Percentiles rank a stretch among this genome's conserved stretches.
Evolutionary conservation across 2,329 filamentous ascomycete genomes (phyloP).

Genomic region (Fusarium sp.): DNA sequence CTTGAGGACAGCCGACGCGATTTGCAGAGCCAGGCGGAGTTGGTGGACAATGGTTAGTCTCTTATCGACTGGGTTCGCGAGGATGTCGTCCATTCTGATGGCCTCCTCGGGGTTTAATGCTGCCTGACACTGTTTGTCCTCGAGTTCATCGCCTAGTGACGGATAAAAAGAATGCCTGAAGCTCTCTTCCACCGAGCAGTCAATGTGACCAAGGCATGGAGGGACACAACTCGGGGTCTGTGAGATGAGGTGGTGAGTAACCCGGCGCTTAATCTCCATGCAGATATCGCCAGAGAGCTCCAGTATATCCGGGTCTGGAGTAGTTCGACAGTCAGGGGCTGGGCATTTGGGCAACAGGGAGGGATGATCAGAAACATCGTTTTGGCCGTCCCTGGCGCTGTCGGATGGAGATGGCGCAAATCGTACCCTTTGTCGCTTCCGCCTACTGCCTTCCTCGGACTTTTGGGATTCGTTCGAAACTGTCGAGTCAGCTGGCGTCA

Average conservation of each 20-base stretch:
- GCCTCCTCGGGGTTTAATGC: not conserved
- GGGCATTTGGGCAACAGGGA: not conserved
- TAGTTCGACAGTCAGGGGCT: not conserved
- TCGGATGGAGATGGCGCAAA: not conserved
- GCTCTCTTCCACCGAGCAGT: not conserved
- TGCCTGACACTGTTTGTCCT: not conserved
- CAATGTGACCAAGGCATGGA: not conserved
- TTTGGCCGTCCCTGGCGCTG: accelerated
- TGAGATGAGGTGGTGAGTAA: not conserved
- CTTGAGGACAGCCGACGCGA: not conserved
- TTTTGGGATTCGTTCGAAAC: not conserved
- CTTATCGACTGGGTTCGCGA: not conserved
- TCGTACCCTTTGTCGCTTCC: not conserved
- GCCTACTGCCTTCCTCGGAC: not conserved
- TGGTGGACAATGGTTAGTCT: not conserved
- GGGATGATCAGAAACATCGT: not conserved
- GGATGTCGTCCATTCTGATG: not conserved
- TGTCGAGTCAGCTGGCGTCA: not conserved
- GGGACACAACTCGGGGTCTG: not conserved
- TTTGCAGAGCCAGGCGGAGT: not conserved
- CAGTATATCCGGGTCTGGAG: not conserved
- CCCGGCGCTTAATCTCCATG: not conserved
- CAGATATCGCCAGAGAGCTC: not conserved
- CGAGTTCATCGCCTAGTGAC: not conserved
- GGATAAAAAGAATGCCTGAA: not conserved